phyloP scores from a whole-genome alignment of 2,329 filamentous ascomycete genomes.

The Sphaerulina musiva region DNA sequence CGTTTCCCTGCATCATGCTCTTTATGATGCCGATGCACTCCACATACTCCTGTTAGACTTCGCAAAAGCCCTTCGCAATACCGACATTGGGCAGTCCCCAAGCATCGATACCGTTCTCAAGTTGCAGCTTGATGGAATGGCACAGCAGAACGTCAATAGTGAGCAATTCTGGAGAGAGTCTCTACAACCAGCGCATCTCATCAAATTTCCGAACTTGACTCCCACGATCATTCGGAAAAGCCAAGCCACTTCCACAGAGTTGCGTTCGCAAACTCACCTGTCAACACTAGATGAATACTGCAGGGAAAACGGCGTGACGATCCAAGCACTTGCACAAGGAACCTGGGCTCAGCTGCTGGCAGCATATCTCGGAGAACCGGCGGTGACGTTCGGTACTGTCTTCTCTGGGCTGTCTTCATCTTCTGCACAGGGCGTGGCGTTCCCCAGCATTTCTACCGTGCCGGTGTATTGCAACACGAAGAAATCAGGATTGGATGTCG shows the following conservation, averaged over 20 bases:
- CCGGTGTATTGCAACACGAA: constrained; percentile 59
- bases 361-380: constrained; percentile 67
- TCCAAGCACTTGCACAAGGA: constrained; percentile 69
- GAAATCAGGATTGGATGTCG: constrained; percentile 50
- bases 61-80: constrained; percentile 34
- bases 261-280: constrained; percentile 38
- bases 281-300: constrained; percentile 52
- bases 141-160: constrained; percentile 1
- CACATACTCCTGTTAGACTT: constrained; percentile 59
- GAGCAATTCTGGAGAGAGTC: constrained; percentile 57
- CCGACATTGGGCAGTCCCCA: constrained; percentile 20
- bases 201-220: constrained; percentile 70
- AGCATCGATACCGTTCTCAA: constrained; percentile 38
- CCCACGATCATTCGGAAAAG: constrained; percentile 46
- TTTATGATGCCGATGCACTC: constrained; percentile 79
- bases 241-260: constrained; percentile 35
- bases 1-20: constrained; percentile 65
- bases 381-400: constrained; percentile 72
- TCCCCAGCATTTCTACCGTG: constrained; percentile 77
- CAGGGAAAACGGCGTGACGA: constrained; percentile 54
- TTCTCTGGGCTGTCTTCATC: constrained; percentile 65
- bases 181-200: constrained; percentile 38
- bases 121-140: constrained; percentile 36
- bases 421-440: constrained; percentile 53
- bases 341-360: constrained; percentile 71